phyloP scores from a whole-genome alignment of 805 yeast genomes.

The Starmerella apicola region DNA sequence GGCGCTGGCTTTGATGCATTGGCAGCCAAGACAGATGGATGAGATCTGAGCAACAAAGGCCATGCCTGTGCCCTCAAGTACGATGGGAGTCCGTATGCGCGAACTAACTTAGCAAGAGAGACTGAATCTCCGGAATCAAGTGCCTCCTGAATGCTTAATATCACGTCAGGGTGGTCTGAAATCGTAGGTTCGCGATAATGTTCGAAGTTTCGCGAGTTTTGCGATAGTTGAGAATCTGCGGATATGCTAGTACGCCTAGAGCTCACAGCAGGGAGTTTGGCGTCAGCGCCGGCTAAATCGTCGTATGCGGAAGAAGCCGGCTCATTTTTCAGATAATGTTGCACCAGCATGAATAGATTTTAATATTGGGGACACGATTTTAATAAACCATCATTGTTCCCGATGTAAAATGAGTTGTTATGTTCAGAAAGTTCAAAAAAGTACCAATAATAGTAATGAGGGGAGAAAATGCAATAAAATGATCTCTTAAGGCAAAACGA shows the following conservation, averaged over 20 bases:
- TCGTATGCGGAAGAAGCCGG: no score
- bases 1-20: slow-evolving; percentile 47
- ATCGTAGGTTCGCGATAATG: slow-evolving; percentile 33
- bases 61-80: slow-evolving; percentile 63
- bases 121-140: slow-evolving; percentile 51
- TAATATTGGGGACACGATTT: no score
- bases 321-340: no score
- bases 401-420: no score
- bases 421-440: no score
- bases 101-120: slow-evolving; percentile 65
- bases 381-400: no score
- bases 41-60: slow-evolving; percentile 71
- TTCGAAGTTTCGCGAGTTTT: slow-evolving; percentile 18
- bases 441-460: no score
- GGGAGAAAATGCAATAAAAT: no score
- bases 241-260: slow-evolving; percentile 7
- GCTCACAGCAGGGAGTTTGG: no score
- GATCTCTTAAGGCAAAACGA: no score
- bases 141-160: slow-evolving; percentile 44
- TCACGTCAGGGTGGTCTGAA: slow-evolving; percentile 37
- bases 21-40: slow-evolving; percentile 74
- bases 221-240: background rate
- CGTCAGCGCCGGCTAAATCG: no score
- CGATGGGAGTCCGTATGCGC: slow-evolving; percentile 80
- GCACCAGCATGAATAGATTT: no score